A percentile compares a stretch with the other conserved stretches of the same genome.
Evolutionary conservation across 2,329 filamentous ascomycete species (phyloP).

Genomic region (Zelopaecilomyces penicillatus): DNA sequence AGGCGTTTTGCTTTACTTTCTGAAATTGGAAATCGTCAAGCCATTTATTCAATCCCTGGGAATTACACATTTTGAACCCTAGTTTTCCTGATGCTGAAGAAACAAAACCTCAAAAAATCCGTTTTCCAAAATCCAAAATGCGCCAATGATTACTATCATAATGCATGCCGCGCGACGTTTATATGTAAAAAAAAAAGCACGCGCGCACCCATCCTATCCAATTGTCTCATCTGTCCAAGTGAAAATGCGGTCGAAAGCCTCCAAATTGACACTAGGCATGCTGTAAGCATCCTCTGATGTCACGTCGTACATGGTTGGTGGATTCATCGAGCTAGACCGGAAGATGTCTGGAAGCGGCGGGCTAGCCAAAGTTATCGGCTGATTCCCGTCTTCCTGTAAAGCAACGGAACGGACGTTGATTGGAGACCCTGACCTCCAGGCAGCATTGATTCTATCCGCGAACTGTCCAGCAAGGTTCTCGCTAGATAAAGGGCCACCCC

Average conservation of each 20-base stretch:
- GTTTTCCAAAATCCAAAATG: too few species aligned
- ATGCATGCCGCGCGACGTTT: too few species aligned
- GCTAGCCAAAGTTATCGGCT: constrained; percentile 6
- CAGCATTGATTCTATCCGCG: constrained; percentile 5
- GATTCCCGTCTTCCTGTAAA: constrained; percentile 4
- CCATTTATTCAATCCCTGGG: too few species aligned
- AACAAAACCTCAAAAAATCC: too few species aligned
- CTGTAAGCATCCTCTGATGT: constrained; percentile 1
- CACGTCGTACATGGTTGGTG: constrained; percentile 3
- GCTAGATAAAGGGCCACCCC: not conserved
- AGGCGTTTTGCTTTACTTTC: too few species aligned
- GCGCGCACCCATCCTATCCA: not conserved
- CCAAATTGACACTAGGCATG: constrained; percentile 1
- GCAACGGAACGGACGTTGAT: constrained; percentile 8
- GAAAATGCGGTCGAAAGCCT: constrained; percentile 9
- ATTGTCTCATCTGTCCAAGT: constrained; percentile 10
- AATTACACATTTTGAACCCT: too few species aligned
- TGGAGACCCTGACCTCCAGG: constrained; percentile 6
- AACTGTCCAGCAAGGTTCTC: constrained; percentile 9
- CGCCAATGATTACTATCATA: too few species aligned
- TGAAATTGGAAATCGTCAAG: too few species aligned
- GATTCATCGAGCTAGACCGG: constrained; percentile 1
- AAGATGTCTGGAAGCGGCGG: constrained; percentile 9
- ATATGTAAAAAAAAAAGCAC: too few species aligned
- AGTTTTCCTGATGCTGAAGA: too few species aligned